Evolutionary conservation across 306 rosid genomes (phyloP).

Genomic region (Fragaria vesca): DNA sequence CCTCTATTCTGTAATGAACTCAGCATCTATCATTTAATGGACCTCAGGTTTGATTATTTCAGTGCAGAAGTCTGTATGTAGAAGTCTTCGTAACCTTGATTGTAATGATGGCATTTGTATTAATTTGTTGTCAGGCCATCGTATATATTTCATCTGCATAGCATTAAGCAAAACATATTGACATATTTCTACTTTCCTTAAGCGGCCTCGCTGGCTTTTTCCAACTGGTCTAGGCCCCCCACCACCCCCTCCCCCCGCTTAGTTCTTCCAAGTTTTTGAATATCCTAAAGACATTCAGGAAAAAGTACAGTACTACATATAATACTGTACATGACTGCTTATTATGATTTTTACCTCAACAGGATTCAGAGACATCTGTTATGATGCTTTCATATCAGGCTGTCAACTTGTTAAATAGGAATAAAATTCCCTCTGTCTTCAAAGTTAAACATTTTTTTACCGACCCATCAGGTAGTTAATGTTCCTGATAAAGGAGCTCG

Average conservation of each 20-base stretch:
- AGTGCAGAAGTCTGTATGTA: background rate
- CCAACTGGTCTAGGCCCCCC: background rate
- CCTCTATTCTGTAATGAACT: background rate
- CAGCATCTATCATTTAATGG: background rate
- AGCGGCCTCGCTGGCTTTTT: background rate
- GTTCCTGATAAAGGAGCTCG: slow-evolving; percentile 67
- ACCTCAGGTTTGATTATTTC: background rate
- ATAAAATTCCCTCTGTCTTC: background rate
- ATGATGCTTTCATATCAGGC: background rate
- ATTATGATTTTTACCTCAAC: too few species aligned
- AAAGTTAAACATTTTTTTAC: background rate
- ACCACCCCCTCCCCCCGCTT: too few species aligned
- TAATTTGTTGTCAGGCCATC: background rate
- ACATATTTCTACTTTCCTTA: background rate
- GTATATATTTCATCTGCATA: background rate
- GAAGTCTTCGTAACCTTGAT: background rate
- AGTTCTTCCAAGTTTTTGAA: background rate
- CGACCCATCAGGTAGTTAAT: slow-evolving; percentile 47
- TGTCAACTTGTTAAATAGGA: background rate
- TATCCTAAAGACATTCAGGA: background rate
- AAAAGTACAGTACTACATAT: background rate
- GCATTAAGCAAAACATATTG: background rate
- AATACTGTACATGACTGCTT: background rate
- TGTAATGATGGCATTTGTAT: background rate
- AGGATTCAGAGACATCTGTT: background rate